A percentile compares a stretch with the other conserved stretches of the same genome.
Evolutionary conservation across 228 moss, liverwort and hornwort species (phyloP).

Genomic region (Sphagnum fallax): DNA sequence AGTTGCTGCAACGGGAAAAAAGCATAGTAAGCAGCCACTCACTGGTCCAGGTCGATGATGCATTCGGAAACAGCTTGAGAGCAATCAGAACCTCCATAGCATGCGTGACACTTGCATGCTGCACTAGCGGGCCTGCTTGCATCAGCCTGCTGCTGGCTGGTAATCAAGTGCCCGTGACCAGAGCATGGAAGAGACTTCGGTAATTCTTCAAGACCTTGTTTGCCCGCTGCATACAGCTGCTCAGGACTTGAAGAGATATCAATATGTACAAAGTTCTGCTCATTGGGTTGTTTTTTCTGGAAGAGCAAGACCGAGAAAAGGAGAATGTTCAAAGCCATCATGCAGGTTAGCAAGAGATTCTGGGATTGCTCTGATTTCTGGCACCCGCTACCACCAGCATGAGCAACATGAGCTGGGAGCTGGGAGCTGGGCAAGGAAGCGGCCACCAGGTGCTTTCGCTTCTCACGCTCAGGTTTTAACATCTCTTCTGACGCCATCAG

Average conservation of each 20-base stretch:
- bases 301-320: slow-evolving; percentile 45
- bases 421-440: slow-evolving; percentile 36
- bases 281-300: slow-evolving; percentile 12
- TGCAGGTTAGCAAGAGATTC: no score
- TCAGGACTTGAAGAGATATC: not conserved
- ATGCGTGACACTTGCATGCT: slow-evolving; percentile 69
- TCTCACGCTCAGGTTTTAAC: slow-evolving; percentile 30
- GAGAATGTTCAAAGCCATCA: slow-evolving; percentile 38
- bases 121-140: slow-evolving; percentile 5
- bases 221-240: slow-evolving; percentile 14
- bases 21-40: slow-evolving; percentile 11
- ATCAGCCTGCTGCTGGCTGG: slow-evolving; percentile 18
- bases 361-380: no score
- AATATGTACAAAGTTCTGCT: not conserved
- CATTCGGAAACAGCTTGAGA: slow-evolving; percentile 41
- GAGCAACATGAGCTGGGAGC: slow-evolving; percentile 16
- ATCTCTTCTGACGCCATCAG: slow-evolving; percentile 20
- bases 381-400: slow-evolving; percentile 33
- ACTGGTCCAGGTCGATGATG: slow-evolving; percentile 86
- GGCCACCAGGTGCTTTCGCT: slow-evolving; percentile 42
- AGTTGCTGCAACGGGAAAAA: not conserved
- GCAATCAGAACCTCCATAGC: slow-evolving; percentile 70
- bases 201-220: slow-evolving; percentile 9
- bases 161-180: slow-evolving; percentile 54
- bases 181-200: slow-evolving; percentile 48